Evolutionary conservation across 2,329 filamentous ascomycete genomes (phyloP), one percentile per base, ranked within the genome.

Genomic region (Fusarium sp.): DNA sequence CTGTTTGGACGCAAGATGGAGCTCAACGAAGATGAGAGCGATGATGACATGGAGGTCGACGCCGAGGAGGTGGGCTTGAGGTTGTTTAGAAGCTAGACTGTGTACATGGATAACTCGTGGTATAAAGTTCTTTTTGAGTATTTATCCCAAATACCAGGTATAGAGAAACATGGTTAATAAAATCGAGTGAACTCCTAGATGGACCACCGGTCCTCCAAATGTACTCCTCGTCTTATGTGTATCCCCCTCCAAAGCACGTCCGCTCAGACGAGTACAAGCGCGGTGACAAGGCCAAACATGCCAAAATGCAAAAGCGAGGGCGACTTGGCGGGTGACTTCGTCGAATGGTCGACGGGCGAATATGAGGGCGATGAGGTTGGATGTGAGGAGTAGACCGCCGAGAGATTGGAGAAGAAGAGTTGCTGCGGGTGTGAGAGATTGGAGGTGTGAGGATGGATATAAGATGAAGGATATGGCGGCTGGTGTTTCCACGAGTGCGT

Each of bases 1-100:
- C 82, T 95, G 73, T 90, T 96, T 73, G 94, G 94, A 0, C 91
- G 93, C 78, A 92, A 91, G 81, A 87, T 92, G 80, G 85, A 88
- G 76, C 83, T 95, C 65, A 87, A 89, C 54, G 93, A 94, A 79
- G 87, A 88, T 2, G 86, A 86, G 63, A 85, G 81, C 6, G 85
- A 85, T 18, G 87, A 86, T 54, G 88, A 87, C 69, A 87, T 86
- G 82, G 85, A 86, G 56, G 86, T 86, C 78, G 86, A 86, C 68
- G 85, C 87, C 18, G 89, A 90, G 71, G 89, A 88, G 73, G 85
- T 86, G 33, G 88, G 87, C 1, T 79, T 91, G 52, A 84, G 85
- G 75, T 78, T 92, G 68, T 92, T 92, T 78, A 84, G 85, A 64
- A 86, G 79, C 74, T 85, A 79, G 65, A 64, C 62, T 69, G 54